phyloP scores from a whole-genome alignment of 2,329 filamentous ascomycete species.

The Tolypocladium capitatum region DNA sequence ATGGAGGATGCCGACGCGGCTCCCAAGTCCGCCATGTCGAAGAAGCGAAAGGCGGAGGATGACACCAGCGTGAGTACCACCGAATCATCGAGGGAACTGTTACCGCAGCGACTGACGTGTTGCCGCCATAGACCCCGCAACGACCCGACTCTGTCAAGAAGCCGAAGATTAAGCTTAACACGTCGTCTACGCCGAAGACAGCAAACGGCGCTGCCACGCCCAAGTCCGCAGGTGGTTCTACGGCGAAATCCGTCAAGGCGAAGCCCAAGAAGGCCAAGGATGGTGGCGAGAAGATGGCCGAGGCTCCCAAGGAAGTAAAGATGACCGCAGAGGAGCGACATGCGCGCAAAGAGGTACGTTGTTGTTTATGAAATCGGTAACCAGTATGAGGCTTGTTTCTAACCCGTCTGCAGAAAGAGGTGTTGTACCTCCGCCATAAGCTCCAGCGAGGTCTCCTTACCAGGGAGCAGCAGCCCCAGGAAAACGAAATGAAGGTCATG shows the following conservation, averaged over 20 bases:
- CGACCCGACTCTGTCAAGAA: constrained; percentile 52
- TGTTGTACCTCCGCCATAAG: constrained; percentile 88
- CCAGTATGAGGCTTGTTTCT: constrained; percentile 10
- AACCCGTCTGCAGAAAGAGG: constrained; percentile 45
- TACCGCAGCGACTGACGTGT: constrained; percentile 5
- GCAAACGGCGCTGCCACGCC: constrained; percentile 46
- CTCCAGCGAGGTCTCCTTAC: constrained; percentile 89
- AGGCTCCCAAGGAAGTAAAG: constrained; percentile 41
- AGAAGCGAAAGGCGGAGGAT: constrained; percentile 83
- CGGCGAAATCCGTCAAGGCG: constrained; percentile 39
- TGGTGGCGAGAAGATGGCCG: constrained; percentile 43
- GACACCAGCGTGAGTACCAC: constrained; percentile 37
- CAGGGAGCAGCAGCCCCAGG: constrained; percentile 71
- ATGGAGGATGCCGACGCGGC: constrained; percentile 49
- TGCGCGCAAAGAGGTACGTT: constrained; percentile 43
- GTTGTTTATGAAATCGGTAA: background rate
- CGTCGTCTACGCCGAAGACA: constrained; percentile 54
- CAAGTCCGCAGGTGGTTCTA: constrained; percentile 44
- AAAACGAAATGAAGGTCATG: constrained; percentile 70
- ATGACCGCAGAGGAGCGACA: constrained; percentile 44
- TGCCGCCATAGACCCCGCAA: constrained; percentile 36
- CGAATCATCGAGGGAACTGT: too few relatives aligned
- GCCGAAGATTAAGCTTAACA: constrained; percentile 52
- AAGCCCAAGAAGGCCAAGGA: constrained; percentile 44
- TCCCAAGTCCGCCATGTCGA: constrained; percentile 46